Base-by-base conservation (phyloP, 345 rosid species). In the Geranium rotundifolium region DNA sequence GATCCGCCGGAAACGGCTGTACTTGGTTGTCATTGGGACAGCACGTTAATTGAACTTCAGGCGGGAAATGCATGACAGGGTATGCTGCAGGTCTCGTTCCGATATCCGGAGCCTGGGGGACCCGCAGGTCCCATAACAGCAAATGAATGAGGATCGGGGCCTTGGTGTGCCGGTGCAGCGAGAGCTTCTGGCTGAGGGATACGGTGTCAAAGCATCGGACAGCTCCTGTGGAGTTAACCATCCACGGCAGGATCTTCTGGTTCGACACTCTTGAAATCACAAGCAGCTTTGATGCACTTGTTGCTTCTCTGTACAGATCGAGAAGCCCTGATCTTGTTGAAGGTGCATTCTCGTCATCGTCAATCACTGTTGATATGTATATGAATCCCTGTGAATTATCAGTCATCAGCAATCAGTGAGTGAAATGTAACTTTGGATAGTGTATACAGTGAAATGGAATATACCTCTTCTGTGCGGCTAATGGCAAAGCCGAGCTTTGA, bases 401-500 rank as follows among this genome's bases (percentile, higher is more conserved):
- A 12, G 13, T 12, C 5, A 57, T 54, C 0, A 20, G 7, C 57
- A 3, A 67, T 5, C 18, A 17, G 41, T 50, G 12, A 9, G 6
- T 52, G 19, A 54, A 15, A 19, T 13, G 52, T 5, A 41, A 2
- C 31, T 2, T 17, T 4, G 37, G 37, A 19, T 27, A 59, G 31
- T 39, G 4, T 4, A 49, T 4, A 46, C 39, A 54, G 29, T 50
- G n/a, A 23, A 16, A 34, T 4, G 19, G 37, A 34, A 17, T 17
- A 16, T 60, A 92, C 98, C 93, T 93, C 99, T 79, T 88, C 96
- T 14, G 99, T 90, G 67, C 99, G 95, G 77, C 99, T 90, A 71
- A 93, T 90, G 72, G 99, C 91, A 55, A 93, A 93, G 0, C 99
- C 99, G 0, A 93, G 99, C 80, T 86, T 93, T 27, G 77, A 57